Percentiles rank a stretch among this genome's conserved stretches.
Evolutionary conservation across 75 land plant genomes (phyloP).

Genomic region (Adiantum capillusveneris): DNA sequence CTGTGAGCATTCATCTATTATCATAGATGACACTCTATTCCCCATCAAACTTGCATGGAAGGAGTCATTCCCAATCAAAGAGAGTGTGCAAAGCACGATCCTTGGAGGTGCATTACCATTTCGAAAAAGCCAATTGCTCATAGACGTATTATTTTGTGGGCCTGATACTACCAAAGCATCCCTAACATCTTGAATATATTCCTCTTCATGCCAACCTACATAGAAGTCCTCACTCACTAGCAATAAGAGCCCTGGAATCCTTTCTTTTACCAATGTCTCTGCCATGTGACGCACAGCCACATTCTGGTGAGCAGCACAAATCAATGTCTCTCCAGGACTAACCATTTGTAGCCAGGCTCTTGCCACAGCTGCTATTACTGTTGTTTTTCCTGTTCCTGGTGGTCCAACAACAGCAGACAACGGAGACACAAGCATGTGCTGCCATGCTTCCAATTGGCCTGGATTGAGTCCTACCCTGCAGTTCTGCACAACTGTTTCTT

Average conservation of each 20-base stretch:
- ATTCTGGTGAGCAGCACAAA: conserved; percentile 2
- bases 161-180: not conserved
- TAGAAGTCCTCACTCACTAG: conserved; percentile 1
- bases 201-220: conserved; percentile 1
- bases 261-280: not conserved
- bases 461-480: conserved; percentile 1
- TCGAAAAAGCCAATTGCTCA: not conserved
- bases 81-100: not conserved
- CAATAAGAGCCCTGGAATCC: not conserved
- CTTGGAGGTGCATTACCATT: not conserved
- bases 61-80: conserved; percentile 1
- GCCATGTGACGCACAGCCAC: conserved; percentile 3
- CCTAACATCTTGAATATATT: not conserved
- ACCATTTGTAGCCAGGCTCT: not conserved
- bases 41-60: not conserved
- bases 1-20: conserved; percentile 4
- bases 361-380: conserved; percentile 3
- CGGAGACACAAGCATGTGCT: not conserved
- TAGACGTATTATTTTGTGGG: not conserved
- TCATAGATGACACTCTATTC: not conserved
- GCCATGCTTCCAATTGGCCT: conserved; percentile 3
- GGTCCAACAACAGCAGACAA: conserved; percentile 2
- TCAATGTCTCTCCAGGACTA: not conserved
- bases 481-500: not conserved
- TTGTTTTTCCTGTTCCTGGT: conserved; percentile 1